Base-by-base conservation (phyloP, 2,329 filamentous ascomycete genomes). In the Leptographium wingfieldii region DNA sequence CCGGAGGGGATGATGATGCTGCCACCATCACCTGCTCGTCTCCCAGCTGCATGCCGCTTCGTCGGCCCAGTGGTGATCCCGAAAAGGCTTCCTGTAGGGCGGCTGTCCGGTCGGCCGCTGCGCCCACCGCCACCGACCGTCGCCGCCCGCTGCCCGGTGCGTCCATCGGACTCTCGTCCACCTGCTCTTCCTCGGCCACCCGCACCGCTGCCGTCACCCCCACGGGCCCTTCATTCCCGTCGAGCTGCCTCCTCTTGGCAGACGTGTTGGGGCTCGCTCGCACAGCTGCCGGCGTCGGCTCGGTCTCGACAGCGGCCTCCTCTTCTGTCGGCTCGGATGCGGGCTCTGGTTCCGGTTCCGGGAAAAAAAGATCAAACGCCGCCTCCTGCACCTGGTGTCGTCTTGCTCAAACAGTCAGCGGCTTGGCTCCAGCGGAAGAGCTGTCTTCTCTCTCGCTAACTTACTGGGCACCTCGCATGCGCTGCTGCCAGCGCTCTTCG, bases 381-480 rank as follows among this genome's bases (percentile, higher is more conserved):
- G 83, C 76, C 63, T 85, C 80, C 63, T 76, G 80, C 16, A 86
- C 74, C 67, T 84, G 78, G 60, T 80, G 77, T 65, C 77, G 77
- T 65, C 78, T 82, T 61, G 56, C 6, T 11, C 4, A 9, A 38
- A 14, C 4, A 2, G 58, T 58, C 16, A 58, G 53, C 6, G 3
- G 22, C 10, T 48, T 49, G 27, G 43, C 19, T 27, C 19, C 38
- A 43, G 40, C 38, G 5, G 43, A 46, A 46, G 19, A 46, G 40
- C 40, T 40, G 38, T 19, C 5, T 6, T 40, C 22, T 54, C 10
- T 55, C 10, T 52, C 19, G 3, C 38, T 10, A 10, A 69, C 79
- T 65, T 75, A 84, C 82, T 82, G 80, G 51, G 83, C 82, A 63
- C 83, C 83, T 63, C 83, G 82, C 68, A 86, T 79, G 68, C 83